Evolutionary conservation across 75 land plant genomes (phyloP), one percentile per base, ranked within the genome.

Genomic region (Adiantum capillusveneris): DNA sequence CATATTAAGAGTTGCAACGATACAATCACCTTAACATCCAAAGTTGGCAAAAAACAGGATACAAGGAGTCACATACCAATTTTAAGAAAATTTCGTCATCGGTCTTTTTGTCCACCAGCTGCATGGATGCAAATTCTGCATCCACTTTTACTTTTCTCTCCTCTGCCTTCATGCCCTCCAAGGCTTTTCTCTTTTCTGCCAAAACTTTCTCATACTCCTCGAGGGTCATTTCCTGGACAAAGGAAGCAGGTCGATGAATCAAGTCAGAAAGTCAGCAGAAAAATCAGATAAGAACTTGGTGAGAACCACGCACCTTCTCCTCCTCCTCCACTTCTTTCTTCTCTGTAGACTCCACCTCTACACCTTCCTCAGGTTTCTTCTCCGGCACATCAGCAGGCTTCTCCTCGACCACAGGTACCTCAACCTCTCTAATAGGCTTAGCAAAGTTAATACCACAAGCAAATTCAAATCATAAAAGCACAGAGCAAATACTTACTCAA

Each of bases 191-290:
- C 67, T 87, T 90, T 76, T 90, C 92, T 43, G 79, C 82, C 27
- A 72, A 67, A 0, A 84, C 58, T 50, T 84, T 84, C 70, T 84
- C 81, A 59, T 88, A 88, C 66, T 88, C 91, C 30, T 87, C 88
- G n/a, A 90, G 71, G 29, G 96, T 90, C 96, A 90, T 90, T 62
- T 86, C 84, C 96, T 90, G 65, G 54, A 21, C 29, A 22, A 43
- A 1, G 55, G 37, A 25, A 2, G 24, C n/a, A 28, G 20, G 20
- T 20, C n/a, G n/a, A n/a, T 30, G 0, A 45, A 54, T 37, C 30
- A 31, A 28, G 37, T 43, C 17, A 51, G 17, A 54, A 39, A 52
- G 50, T 11, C 0, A 62, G 3, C 18, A 66, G 28, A 55, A 55
- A 2, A 25, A 44, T 21, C 20, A n/a, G 19, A 18, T 18, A n/a